Percentiles rank a stretch among this genome's conserved stretches.
Conservation (phyloP, 2,329 filamentous ascomycete genomes). For the Calonectria pseudoreteaudii region DNA sequence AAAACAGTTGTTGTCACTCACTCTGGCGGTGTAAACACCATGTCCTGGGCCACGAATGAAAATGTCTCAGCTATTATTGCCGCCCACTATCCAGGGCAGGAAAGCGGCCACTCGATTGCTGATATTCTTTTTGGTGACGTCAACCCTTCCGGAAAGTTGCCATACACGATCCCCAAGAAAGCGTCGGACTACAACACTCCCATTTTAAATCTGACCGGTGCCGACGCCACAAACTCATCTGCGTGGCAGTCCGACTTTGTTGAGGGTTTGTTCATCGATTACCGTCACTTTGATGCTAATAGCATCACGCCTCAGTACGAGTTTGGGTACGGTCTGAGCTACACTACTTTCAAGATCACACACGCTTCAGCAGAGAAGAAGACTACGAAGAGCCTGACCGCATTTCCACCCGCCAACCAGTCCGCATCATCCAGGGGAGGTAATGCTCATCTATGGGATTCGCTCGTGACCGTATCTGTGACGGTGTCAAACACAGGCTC, state of each 20-base stretch:
- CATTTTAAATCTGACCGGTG: slow-evolving; percentile 52
- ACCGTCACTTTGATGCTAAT: slow-evolving; percentile 78
- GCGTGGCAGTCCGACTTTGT: slow-evolving; percentile 64
- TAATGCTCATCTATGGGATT: background rate
- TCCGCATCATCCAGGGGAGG: background rate
- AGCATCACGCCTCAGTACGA: slow-evolving; percentile 73
- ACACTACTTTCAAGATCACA: slow-evolving; percentile 69
- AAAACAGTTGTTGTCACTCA: slow-evolving; percentile 65
- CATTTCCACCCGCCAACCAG: background rate
- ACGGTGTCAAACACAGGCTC: background rate
- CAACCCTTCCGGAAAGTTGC: slow-evolving; percentile 67
- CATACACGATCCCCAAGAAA: slow-evolving; percentile 70
- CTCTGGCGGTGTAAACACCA: slow-evolving; percentile 68
- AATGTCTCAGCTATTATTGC: slow-evolving; percentile 73
- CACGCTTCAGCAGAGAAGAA: background rate
- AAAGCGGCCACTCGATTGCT: slow-evolving; percentile 70
- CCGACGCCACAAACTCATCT: slow-evolving; percentile 42
- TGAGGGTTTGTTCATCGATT: slow-evolving; percentile 70
- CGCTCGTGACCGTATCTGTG: background rate
- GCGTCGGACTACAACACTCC: slow-evolving; percentile 67
- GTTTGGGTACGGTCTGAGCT: slow-evolving; percentile 82
- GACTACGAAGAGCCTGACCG: background rate
- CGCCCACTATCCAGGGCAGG: slow-evolving; percentile 70
- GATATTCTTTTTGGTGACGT: slow-evolving; percentile 71
- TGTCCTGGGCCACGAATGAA: slow-evolving; percentile 67